Percentiles rank a stretch among this genome's conserved stretches.
Evolutionary conservation across 176 grass and related monocot species (phyloP).

Genomic region (Saccharum spontaneum): DNA sequence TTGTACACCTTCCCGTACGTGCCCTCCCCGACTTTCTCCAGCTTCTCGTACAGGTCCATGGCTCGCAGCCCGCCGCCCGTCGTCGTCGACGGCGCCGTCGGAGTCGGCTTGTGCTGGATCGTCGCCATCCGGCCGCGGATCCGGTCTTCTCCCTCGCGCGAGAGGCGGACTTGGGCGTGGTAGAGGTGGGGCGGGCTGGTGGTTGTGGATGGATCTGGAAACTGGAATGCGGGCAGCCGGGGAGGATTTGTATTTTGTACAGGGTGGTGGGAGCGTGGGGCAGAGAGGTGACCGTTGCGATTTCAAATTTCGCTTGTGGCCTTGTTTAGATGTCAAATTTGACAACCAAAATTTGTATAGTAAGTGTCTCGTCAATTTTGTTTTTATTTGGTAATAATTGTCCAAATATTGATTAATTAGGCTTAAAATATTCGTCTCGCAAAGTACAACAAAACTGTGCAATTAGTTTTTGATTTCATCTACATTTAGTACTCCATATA

Average conservation of each 20-base stretch:
- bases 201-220: background rate
- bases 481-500: too few relatives aligned
- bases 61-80: conserved; percentile 47
- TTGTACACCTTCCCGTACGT: conserved; percentile 99
- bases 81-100: background rate
- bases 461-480: too few relatives aligned
- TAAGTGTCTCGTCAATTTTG: too few relatives aligned
- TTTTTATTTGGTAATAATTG: too few relatives aligned
- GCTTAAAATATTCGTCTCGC: too few relatives aligned
- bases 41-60: conserved; percentile 98
- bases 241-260: background rate
- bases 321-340: too few relatives aligned
- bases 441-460: too few relatives aligned
- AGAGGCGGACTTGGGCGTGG: background rate
- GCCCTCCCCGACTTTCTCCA: conserved; percentile 99
- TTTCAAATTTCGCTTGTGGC: background rate
- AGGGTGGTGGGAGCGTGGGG: background rate
- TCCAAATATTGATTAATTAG: too few relatives aligned
- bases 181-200: background rate
- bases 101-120: conserved; percentile 23
- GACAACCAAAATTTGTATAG: too few relatives aligned
- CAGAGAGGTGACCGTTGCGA: background rate
- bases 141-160: background rate
- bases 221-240: background rate
- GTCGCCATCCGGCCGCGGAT: conserved; percentile 38